phyloP scores from a whole-genome alignment of 164 flowering plant genomes.

The Kingdonia uniflora region DNA sequence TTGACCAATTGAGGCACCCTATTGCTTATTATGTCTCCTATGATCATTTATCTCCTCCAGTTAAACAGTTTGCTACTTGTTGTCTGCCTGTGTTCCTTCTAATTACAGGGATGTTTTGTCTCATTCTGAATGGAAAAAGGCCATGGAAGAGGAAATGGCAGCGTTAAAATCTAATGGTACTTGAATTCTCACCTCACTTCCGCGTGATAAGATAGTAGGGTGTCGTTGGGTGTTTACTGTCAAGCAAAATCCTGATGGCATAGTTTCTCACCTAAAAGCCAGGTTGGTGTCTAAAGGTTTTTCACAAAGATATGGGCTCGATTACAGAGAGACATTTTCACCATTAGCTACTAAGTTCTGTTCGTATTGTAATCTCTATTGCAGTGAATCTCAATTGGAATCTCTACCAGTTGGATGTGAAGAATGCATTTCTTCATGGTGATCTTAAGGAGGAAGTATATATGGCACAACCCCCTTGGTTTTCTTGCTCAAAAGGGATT shows the following conservation, averaged over 20 bases:
- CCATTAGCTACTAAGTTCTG: too few relatives aligned
- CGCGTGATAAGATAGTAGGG: neutral
- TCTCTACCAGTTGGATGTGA: too few relatives aligned
- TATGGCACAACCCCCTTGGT: neutral
- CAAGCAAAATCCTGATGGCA: neutral
- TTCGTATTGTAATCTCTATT: too few relatives aligned
- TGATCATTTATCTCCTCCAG: neutral
- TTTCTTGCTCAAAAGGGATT: neutral
- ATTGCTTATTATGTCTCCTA: neutral
- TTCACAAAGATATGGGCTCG: too few relatives aligned
- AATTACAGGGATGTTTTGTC: neutral
- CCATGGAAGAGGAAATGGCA: neutral
- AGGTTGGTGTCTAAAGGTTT: neutral
- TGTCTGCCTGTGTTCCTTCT: neutral
- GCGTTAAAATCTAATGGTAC: neutral
- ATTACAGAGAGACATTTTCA: too few relatives aligned
- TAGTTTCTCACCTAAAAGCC: neutral
- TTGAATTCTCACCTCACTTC: neutral
- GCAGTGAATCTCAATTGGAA: too few relatives aligned
- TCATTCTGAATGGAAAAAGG: neutral
- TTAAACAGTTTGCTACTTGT: conserved; percentile 1
- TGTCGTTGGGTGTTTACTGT: neutral
- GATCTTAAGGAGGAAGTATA: neutral
- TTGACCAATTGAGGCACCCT: neutral
- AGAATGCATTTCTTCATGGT: neutral